These are phyloP conservation scores for Ulvella scutata DNA, from an alignment of 139 green algal species.

Conservation along the genomic window DNA sequence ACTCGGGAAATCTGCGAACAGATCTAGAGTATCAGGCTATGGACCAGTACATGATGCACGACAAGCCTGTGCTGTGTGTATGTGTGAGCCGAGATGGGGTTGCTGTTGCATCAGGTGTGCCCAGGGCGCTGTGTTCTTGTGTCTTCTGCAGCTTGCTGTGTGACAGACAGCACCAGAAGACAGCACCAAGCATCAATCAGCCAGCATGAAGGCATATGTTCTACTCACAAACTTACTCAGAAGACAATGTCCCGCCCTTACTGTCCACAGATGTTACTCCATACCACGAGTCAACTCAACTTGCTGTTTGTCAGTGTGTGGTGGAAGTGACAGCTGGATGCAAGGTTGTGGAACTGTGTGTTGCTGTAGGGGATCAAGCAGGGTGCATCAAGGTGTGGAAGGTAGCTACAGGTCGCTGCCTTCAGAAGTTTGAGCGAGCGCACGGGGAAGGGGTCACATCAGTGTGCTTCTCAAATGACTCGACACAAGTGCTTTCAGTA, in stretches of 20 bases:
- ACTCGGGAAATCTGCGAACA: constrained; percentile 78
- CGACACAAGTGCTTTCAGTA: constrained; percentile 67
- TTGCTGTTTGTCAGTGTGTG: background rate
- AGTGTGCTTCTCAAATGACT: constrained; percentile 71
- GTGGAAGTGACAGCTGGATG: background rate
- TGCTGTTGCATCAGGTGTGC: constrained; percentile 64
- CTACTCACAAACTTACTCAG: background rate
- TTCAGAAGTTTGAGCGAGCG: constrained; percentile 74
- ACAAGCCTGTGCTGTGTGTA: constrained; percentile 72
- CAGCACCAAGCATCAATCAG: background rate
- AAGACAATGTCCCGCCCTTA: background rate
- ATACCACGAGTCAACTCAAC: background rate
- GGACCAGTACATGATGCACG: constrained; percentile 97
- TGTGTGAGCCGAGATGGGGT: constrained; percentile 71
- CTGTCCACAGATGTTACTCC: background rate
- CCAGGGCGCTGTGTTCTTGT: too few relatives aligned
- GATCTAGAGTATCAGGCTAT: constrained; percentile 89
- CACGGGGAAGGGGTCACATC: constrained; percentile 80
- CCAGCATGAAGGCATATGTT: background rate
- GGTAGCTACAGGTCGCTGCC: constrained; percentile 75
- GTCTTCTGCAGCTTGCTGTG: background rate
- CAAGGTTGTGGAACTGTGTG: background rate
- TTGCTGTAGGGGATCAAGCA: constrained; percentile 36
- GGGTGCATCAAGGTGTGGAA: constrained; percentile 90
- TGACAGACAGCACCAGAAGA: background rate